phyloP scores from a whole-genome alignment of 1,139 yeast genomes.

The Magnusiomyces paraingens region DNA sequence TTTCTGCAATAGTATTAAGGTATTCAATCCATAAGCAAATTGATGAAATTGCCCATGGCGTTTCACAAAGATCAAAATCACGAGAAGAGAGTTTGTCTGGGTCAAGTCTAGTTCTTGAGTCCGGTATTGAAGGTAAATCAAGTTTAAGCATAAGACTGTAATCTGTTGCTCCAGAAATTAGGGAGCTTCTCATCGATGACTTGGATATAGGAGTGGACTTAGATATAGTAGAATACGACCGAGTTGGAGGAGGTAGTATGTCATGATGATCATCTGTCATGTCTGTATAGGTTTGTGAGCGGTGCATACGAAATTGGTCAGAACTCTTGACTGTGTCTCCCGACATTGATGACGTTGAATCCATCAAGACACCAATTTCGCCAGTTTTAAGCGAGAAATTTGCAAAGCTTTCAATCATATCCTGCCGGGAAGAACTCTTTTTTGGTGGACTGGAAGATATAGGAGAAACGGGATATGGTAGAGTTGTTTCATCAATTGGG shows the following conservation, averaged over 20 bases:
- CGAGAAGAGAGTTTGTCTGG: conserved; percentile 38
- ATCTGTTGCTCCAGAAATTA: conserved; percentile 18
- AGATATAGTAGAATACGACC: conserved; percentile 15
- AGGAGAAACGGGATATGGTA: too few species aligned
- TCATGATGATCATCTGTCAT: conserved; percentile 8
- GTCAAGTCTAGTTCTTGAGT: conserved; percentile 31
- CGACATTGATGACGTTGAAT: too few species aligned
- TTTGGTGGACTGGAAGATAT: not conserved
- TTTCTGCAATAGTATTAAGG: conserved; percentile 28
- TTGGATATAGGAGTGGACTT: conserved; percentile 9
- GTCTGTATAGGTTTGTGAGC: conserved; percentile 9
- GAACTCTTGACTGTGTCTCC: not conserved
- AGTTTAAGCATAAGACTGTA: conserved; percentile 27
- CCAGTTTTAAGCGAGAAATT: not conserved
- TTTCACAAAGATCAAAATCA: conserved; percentile 39
- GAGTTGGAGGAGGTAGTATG: conserved; percentile 10
- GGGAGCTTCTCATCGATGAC: conserved; percentile 22
- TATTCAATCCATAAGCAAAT: conserved; percentile 33
- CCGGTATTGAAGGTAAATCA: conserved; percentile 33
- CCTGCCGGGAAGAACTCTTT: not conserved
- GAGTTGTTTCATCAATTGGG: too few species aligned
- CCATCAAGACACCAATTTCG: too few species aligned
- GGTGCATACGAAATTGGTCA: not conserved
- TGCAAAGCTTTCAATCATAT: not conserved
- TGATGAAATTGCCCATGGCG: conserved; percentile 46